Evolutionary conservation across 1,139 yeast genomes (phyloP).

Genomic region (Waltiozyma sp.): DNA sequence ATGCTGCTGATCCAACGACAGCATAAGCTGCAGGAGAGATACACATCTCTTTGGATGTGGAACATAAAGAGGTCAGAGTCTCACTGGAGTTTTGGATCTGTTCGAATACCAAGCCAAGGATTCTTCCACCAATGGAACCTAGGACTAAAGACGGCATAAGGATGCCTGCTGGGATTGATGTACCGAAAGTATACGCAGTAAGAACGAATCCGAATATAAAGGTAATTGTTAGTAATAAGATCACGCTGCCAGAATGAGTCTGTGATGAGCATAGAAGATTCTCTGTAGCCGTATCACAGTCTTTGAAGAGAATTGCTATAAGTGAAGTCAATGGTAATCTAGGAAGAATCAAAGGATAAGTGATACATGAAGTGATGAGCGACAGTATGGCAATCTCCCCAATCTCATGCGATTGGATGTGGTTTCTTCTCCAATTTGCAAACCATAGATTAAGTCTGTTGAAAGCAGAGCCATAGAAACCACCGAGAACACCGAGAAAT

Average conservation of each 20-base stretch:
- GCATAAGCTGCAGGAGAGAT: constrained; percentile 82
- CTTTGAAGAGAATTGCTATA: constrained; percentile 50
- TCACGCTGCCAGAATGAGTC: no score
- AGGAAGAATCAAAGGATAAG: constrained; percentile 46
- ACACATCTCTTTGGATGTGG: constrained; percentile 26
- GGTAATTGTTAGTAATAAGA: constrained; percentile 31
- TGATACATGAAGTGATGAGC: constrained; percentile 38
- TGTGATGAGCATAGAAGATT: no score
- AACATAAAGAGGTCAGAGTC: constrained; percentile 19
- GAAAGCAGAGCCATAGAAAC: constrained; percentile 49
- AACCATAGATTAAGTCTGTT: constrained; percentile 36
- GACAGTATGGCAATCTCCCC: constrained; percentile 42
- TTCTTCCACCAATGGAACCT: constrained; percentile 63
- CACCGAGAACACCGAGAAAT: constrained; percentile 58
- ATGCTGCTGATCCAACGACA: constrained; percentile 84
- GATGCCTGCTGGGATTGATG: constrained; percentile 64
- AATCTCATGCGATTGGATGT: constrained; percentile 16
- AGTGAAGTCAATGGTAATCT: constrained; percentile 46
- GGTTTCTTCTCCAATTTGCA: constrained; percentile 25
- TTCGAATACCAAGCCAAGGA: constrained; percentile 52
- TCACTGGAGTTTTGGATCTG: constrained; percentile 31
- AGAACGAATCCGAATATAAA: constrained; percentile 44
- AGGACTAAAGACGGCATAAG: constrained; percentile 61
- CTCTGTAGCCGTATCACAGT: constrained; percentile 32
- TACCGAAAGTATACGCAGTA: constrained; percentile 55